Evolutionary conservation across 2,329 filamentous ascomycete species (phyloP).

Genomic region (Plectosphaerella plurivora): DNA sequence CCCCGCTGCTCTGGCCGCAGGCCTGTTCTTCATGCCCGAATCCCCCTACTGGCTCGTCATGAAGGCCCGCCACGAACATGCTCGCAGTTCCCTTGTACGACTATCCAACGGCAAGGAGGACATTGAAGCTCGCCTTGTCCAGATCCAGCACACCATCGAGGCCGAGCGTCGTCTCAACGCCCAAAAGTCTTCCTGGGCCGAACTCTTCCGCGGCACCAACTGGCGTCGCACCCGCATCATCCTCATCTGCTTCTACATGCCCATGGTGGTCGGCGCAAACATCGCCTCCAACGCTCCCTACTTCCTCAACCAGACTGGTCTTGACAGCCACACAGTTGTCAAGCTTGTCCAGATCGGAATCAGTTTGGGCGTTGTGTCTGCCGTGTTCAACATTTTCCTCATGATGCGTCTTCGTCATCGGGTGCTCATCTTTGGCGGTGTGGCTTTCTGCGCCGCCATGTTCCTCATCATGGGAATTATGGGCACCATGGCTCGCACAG

Average conservation of each 20-base stretch:
- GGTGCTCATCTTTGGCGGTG: conserved; percentile 15
- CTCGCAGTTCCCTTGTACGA: conserved; percentile 17
- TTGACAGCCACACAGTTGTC: conserved; percentile 11
- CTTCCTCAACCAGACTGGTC: conserved; percentile 17
- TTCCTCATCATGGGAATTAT: conserved; percentile 17
- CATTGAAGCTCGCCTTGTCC: background rate
- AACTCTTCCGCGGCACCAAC: conserved; percentile 8
- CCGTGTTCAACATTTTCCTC: conserved; percentile 14
- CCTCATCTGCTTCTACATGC: conserved; percentile 13
- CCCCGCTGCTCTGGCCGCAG: conserved; percentile 19
- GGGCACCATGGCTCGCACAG: conserved; percentile 10
- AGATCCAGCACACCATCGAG: conserved; percentile 6
- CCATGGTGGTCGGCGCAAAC: conserved; percentile 11
- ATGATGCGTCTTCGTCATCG: conserved; percentile 15
- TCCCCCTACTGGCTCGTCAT: conserved; percentile 30
- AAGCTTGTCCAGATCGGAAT: conserved; percentile 16
- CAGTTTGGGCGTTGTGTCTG: conserved; percentile 12
- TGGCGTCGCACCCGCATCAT: conserved; percentile 14
- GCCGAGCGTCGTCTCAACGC: background rate
- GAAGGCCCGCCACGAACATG: conserved; percentile 24
- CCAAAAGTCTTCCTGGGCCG: background rate
- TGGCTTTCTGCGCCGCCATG: conserved; percentile 11
- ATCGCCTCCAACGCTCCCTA: conserved; percentile 17
- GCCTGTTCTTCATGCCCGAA: conserved; percentile 18
- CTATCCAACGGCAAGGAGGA: background rate